Base-by-base conservation (phyloP, 768 basidiomycete genomes). In the Phanerochaete sordida region DNA sequence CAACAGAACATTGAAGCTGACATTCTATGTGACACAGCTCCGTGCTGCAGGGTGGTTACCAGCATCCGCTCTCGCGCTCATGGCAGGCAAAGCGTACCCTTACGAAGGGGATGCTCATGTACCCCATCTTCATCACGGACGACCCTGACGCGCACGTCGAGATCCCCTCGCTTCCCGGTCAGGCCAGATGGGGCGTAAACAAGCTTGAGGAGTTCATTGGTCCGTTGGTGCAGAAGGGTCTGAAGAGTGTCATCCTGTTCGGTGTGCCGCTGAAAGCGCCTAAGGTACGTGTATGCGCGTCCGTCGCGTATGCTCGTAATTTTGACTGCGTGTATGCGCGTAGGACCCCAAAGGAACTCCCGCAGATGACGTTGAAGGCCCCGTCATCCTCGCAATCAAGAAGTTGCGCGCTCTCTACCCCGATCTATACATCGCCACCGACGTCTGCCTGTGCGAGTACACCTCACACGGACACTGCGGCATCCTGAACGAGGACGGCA, bases 361-460 rank as follows among this genome's bases (percentile, higher is more conserved):
- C 13, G 97, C 97, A 48, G 97, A 98, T 70, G 94, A 96, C 68
- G 81, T 85, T 7, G 65, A 82, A 0, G 95, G 96, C 0, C 97
- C 97, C 35, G 97, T 98, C 68, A 97, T 99, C 65, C 87, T 85
- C 50, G 95, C 93, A n/a, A 90, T 98, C 66, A 82, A 82, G 68
- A 86, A 84, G 59, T 80, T 99, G 35, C 84, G 88, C 5, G 57
- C 74, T 1, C 81, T 91, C 62, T 99, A 87, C 77, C 96, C 97
- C 0, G 70, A 79, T 6, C 77, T 99, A 24, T 93, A 95, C 76
- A 88, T 99, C 68, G 91, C 95, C 0, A 85, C 86, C 69, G 97
- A 99, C 68, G 97, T 98, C 21, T 99, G 97, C 72, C 85, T 99
- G n/a, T 99, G 97, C 80, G 96, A 98, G 76, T 98, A 99, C 79